A percentile compares a stretch with the other conserved stretches of the same genome.
These are phyloP conservation scores for Vitis hybrid DNA, from an alignment of 177 flowering plant species.

Conservation along the genomic window DNA sequence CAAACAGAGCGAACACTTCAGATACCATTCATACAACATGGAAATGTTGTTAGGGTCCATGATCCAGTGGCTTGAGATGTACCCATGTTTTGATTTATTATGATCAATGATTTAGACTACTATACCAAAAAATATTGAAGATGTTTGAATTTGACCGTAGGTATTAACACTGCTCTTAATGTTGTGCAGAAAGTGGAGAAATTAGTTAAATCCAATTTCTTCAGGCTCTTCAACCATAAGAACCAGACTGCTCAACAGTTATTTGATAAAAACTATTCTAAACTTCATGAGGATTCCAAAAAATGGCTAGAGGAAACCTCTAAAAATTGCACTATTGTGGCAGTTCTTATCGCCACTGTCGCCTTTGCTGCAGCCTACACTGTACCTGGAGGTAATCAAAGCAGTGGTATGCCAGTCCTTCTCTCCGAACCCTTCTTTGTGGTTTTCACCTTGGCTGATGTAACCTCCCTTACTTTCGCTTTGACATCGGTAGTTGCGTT, in stretches of 20 bases:
- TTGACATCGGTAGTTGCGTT: neutral
- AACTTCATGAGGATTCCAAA: constrained; percentile 9
- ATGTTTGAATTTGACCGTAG: too few species aligned
- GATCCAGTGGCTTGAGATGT: too few species aligned
- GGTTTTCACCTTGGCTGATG: neutral
- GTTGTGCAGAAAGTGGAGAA: constrained; percentile 6
- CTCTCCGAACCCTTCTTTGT: neutral
- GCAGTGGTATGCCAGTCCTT: constrained; percentile 22
- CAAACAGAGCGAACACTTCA: too few species aligned
- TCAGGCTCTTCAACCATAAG: neutral
- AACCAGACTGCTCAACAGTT: constrained; percentile 6
- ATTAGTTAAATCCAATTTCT: neutral
- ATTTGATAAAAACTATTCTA: constrained; percentile 5
- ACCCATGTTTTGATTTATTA: too few species aligned
- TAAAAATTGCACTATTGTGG: constrained; percentile 24
- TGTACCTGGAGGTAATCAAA: constrained; percentile 28
- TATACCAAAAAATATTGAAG: too few species aligned
- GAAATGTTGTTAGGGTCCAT: too few species aligned
- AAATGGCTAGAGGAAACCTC: constrained; percentile 26
- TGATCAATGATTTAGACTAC: too few species aligned
- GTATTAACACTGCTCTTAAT: too few species aligned
- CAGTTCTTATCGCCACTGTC: constrained; percentile 34
- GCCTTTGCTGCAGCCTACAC: constrained; percentile 33
- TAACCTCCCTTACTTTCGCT: too few species aligned
- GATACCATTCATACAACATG: too few species aligned